A percentile compares a stretch with the other conserved stretches of the same genome.
Evolutionary conservation across 2,329 filamentous ascomycete species (phyloP).

Genomic region (Fusarium sublunatum): DNA sequence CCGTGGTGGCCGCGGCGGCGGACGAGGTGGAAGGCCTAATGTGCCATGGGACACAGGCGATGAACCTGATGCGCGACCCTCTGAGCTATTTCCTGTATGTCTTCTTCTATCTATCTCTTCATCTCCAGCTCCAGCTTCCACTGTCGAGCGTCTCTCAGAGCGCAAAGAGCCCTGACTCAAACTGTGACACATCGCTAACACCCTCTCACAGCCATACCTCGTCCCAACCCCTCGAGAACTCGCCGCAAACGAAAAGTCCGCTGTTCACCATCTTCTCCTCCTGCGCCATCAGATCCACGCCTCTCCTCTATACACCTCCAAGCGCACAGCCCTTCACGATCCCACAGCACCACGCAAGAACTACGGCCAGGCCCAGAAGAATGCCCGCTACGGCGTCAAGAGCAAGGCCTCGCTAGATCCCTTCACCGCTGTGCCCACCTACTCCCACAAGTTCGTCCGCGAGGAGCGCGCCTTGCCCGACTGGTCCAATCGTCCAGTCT

Average conservation of each 20-base stretch:
- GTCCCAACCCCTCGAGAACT: conserved; percentile 60
- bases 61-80: conserved; percentile 67
- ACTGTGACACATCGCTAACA: conserved; percentile 22
- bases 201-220: conserved; percentile 57
- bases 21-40: conserved; percentile 58
- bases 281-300: conserved; percentile 68
- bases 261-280: conserved; percentile 64
- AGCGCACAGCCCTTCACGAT: conserved; percentile 57
- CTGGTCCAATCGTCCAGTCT: conserved; percentile 62
- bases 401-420: conserved; percentile 68
- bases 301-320: conserved; percentile 67
- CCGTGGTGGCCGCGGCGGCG: conserved; percentile 61
- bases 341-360: conserved; percentile 54
- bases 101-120: not conserved
- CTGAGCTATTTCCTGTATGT: conserved; percentile 69
- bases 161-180: conserved; percentile 1
- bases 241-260: conserved; percentile 57
- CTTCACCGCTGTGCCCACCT: conserved; percentile 68
- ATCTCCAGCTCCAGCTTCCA: not conserved
- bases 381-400: conserved; percentile 65
- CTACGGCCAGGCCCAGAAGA: conserved; percentile 70
- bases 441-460: conserved; percentile 65
- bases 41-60: conserved; percentile 65
- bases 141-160: not conserved
- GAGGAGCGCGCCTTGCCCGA: conserved; percentile 66